Base-by-base conservation (phyloP, 768 basidiomycete genomes). In the Sarcomyxa edulis region DNA sequence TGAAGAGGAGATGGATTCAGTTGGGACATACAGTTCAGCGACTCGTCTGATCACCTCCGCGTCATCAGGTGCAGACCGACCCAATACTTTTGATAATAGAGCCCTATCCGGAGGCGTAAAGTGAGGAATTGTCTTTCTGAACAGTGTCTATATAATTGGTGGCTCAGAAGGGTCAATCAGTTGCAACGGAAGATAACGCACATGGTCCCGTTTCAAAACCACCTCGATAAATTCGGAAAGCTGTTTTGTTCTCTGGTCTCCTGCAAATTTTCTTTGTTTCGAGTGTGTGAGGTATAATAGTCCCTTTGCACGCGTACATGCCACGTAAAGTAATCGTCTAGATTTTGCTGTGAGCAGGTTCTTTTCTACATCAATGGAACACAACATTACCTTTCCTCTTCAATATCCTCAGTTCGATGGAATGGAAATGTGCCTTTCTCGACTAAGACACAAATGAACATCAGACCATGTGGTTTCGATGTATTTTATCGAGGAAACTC, bases 321-420 rank as follows among this genome's bases (percentile, higher is more conserved):
- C 91, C 6, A 94, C 91, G 51, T 92, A 94, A 11, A 92, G 71
- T 39, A 94, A 59, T 9, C 91, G 83, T 40, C 90, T 90, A 43
- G 3, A 36, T 20, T 22, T n/a, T 23, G 16, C 11, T 31, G 3
- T 29, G 19, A 43, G 20, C 21, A 35, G n/a, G 30, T 26, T 22
- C 19, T 37, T 6, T 12, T n/a, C n/a, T n/a, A n/a, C 26, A 30
- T 7, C 11, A n/a, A n/a, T 35, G 23, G n/a, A 11, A 22, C 22
- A 18, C 12, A 40, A 33, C 19, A 15, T 23, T 33, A 84, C 86
- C 85, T 65, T 59, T 93, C 89, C 62, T 93, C 90, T n/a, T 82
- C 79, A 3, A 76, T 54, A 50, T 91, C 84, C 12, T 87, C 80
- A 3, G 78, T 64, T 6, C 84, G 74, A 52, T 78, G 74, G 39